Evolutionary conservation across 2,329 filamentous ascomycete species (phyloP), one percentile per base, ranked within the genome.

Genomic region (Eurotiales sp.): DNA sequence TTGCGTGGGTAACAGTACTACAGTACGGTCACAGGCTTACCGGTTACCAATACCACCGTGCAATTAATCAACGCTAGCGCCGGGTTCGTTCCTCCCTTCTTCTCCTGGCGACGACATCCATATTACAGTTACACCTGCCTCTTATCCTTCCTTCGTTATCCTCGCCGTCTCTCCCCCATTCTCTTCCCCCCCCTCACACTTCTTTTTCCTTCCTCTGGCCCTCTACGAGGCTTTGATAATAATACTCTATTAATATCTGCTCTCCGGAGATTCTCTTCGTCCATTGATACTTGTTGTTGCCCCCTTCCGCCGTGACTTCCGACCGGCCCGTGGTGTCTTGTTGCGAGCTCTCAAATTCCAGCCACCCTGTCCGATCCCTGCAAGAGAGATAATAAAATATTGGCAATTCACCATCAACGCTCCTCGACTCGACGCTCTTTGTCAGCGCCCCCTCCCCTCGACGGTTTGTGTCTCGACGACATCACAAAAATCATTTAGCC

Each of bases 161-260:
- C 39, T 32, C 52, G 12, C n/a, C 10, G 25, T 37, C 44, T 8
- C 39, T n/a, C n/a, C n/a, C n/a, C 8, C 29, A 11, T 46, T 45
- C 37, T 51, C 40, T 46, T 54, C 48, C 37, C 21, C 37, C 22
- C 42, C 25, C 34, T 36, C 25, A 27, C 25, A 6, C 5, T 27
- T 27, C 25, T 27, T 10, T 27, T 27, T 10, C 25, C 25, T 27
- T 23, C 46, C 52, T 29, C 37, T 40, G 32, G 32, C 25, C 41
- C 23, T 21, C 47, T 32, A 32, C n/a, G 47, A 48, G 48, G 46
- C 22, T 51, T 54, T 54, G 43, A 51, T 54, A 54, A 43, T 51
- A 53, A 32, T 51, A 52, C 15, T 34, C 23, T 51, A 54, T 54
- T 54, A 51, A 51, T 54, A 48, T 36, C 37, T 48, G 30, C 40